Conservation (phyloP, 768 basidiomycete genomes). For the Russula ochroleuca region DNA sequence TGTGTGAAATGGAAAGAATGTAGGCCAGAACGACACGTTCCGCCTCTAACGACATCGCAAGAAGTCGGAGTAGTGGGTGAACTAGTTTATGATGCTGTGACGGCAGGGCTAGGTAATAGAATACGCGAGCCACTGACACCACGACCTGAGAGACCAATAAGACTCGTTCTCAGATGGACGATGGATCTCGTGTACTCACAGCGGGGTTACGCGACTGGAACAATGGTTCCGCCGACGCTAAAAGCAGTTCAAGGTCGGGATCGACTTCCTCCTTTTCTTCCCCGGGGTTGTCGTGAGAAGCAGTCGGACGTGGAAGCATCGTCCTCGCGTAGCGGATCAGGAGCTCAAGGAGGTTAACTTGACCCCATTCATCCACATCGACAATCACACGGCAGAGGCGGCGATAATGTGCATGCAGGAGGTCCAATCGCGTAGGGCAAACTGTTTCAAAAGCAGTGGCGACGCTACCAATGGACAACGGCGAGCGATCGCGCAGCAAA, state of each 20-base stretch:
- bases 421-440: constrained; percentile 82
- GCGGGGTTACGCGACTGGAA: constrained; percentile 87
- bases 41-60: constrained; percentile 64
- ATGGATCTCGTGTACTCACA: constrained; percentile 41
- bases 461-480: constrained; percentile 83
- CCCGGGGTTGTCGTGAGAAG: constrained; percentile 33
- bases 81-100: constrained; percentile 55
- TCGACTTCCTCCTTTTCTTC: constrained; percentile 64
- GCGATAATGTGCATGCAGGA: constrained; percentile 85
- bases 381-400: constrained; percentile 77
- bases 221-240: constrained; percentile 68
- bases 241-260: constrained; percentile 67
- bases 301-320: constrained; percentile 68
- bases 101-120: constrained; percentile 68
- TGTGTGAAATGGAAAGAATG: constrained; percentile 57
- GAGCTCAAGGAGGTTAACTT: constrained; percentile 72
- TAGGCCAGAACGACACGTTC: constrained; percentile 73
- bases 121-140: constrained; percentile 63
- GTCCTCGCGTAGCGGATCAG: constrained; percentile 76
- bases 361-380: constrained; percentile 97
- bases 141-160: constrained; percentile 54
- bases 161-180: background rate
- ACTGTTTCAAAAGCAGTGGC: constrained; percentile 80
- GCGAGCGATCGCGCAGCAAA: constrained; percentile 69
- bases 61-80: constrained; percentile 68